A percentile compares a stretch with the other conserved stretches of the same genome.
These are phyloP conservation scores for Gardenia jasminoides DNA, from an alignment of 257 asterid genomes.

Conservation along the genomic window DNA sequence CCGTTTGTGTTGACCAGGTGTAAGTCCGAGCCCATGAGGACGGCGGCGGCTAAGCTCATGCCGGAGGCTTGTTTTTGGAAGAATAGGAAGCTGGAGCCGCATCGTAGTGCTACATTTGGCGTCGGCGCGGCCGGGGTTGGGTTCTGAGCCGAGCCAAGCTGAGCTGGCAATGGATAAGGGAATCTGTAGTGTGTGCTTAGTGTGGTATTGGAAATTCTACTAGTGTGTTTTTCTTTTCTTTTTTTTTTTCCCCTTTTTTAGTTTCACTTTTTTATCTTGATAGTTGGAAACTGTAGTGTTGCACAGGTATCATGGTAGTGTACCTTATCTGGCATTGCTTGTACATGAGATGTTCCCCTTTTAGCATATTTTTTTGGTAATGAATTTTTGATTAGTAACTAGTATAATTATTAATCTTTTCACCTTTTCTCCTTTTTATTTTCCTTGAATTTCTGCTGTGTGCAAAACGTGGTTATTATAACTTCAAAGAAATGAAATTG, in stretches of 20 bases:
- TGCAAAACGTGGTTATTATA: neutral
- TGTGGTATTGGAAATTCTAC: slow-evolving; percentile 30
- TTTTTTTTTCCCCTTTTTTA: too few species aligned
- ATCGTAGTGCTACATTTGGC: slow-evolving; percentile 50
- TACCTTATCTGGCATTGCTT: slow-evolving; percentile 13
- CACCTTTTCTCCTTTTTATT: neutral
- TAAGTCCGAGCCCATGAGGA: slow-evolving; percentile 95
- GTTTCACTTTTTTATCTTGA: slow-evolving; percentile 22
- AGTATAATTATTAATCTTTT: neutral
- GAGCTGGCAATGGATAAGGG: slow-evolving; percentile 30
- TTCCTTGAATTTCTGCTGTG: neutral
- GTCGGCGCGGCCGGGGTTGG: slow-evolving; percentile 84
- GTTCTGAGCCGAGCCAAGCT: slow-evolving; percentile 48
- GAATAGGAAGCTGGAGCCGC: slow-evolving; percentile 77
- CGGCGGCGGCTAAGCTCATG: slow-evolving; percentile 82
- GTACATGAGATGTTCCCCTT: slow-evolving; percentile 10
- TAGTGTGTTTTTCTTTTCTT: slow-evolving; percentile 26
- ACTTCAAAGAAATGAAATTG: neutral
- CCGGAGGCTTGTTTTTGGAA: slow-evolving; percentile 84
- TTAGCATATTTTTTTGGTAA: neutral
- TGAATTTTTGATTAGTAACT: slow-evolving; percentile 4
- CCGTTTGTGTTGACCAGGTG: slow-evolving; percentile 86
- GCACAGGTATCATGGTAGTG: slow-evolving; percentile 14
- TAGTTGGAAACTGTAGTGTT: slow-evolving; percentile 20
- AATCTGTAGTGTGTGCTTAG: slow-evolving; percentile 23